Evolutionary conservation across 192 early-diverging fungal genomes (phyloP).

Genomic region (Allomyces macrogynus): DNA sequence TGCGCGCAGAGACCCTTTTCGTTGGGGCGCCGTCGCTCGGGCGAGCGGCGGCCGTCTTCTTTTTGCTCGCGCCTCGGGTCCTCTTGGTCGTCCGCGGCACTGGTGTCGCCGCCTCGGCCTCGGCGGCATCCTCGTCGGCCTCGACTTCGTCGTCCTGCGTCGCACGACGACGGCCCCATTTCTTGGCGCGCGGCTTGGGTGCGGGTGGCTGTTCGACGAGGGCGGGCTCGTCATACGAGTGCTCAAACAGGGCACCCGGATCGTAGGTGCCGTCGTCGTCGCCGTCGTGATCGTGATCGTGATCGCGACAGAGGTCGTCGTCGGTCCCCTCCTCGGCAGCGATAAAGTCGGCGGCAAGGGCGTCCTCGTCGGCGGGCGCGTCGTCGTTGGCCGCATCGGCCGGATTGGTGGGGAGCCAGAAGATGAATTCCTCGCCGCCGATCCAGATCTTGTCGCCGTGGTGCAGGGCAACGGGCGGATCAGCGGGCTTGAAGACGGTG

Average conservation of each 20-base stretch:
- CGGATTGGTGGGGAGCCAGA: too few relatives aligned
- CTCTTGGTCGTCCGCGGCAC: too few relatives aligned
- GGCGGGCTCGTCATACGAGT: conserved; percentile 1
- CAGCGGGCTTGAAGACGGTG: not conserved
- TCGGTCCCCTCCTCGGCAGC: conserved; percentile 9
- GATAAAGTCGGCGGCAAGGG: not conserved
- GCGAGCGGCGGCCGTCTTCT: too few relatives aligned
- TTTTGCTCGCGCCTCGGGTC: too few relatives aligned
- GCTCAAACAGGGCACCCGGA: conserved; percentile 1
- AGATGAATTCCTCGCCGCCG: too few relatives aligned
- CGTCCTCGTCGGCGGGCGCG: too few relatives aligned
- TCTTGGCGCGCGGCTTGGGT: not conserved
- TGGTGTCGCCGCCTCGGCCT: conserved; percentile 7
- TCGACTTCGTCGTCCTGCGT: not conserved
- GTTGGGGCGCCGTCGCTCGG: too few relatives aligned
- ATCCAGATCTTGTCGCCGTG: too few relatives aligned
- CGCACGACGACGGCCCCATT: not conserved
- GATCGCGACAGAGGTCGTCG: conserved; percentile 7
- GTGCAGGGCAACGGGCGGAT: too few relatives aligned
- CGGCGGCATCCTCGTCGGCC: conserved; percentile 3
- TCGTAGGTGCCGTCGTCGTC: conserved; percentile 4
- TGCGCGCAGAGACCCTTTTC: too few relatives aligned
- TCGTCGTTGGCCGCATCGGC: too few relatives aligned
- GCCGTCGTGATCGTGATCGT: conserved; percentile 6
- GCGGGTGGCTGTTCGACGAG: not conserved